A percentile compares a stretch with the other conserved stretches of the same genome.
Evolutionary conservation across 1,139 yeast genomes (phyloP).

Genomic region (Kazachstania sp.): DNA sequence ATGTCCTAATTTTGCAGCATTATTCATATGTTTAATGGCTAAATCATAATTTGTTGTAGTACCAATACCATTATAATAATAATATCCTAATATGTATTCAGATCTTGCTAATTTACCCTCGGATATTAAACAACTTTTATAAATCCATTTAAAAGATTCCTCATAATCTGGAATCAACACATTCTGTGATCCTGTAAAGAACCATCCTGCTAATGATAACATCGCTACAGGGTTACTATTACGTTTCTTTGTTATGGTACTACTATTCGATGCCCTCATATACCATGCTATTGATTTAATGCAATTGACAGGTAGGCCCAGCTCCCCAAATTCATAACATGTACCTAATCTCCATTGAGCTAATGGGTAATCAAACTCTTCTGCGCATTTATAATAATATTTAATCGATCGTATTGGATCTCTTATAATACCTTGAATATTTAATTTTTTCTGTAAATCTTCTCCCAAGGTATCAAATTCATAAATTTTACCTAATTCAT

Average conservation of each 20-base stretch:
- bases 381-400: constrained; percentile 68
- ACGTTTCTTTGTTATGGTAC: neutral
- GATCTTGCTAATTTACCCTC: constrained; percentile 76
- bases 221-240: constrained; percentile 80
- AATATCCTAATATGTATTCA: constrained; percentile 74
- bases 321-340: constrained; percentile 79
- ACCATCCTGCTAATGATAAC: constrained; percentile 89
- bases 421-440: constrained; percentile 19
- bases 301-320: constrained; percentile 58
- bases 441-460: constrained; percentile 12
- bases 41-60: constrained; percentile 39
- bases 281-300: constrained; percentile 85
- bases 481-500: constrained; percentile 61
- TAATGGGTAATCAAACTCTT: constrained; percentile 57
- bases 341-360: constrained; percentile 83
- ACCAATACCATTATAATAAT: constrained; percentile 74
- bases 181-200: constrained; percentile 70
- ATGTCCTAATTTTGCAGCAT: constrained; percentile 53
- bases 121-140: constrained; percentile 63
- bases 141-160: constrained; percentile 71
- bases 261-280: constrained; percentile 52
- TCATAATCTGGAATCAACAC: constrained; percentile 63
- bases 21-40: constrained; percentile 47
- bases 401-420: constrained; percentile 56
- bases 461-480: constrained; percentile 43